Conservation (phyloP, 2,329 filamentous ascomycete species). For the Diaporthe sp. region DNA sequence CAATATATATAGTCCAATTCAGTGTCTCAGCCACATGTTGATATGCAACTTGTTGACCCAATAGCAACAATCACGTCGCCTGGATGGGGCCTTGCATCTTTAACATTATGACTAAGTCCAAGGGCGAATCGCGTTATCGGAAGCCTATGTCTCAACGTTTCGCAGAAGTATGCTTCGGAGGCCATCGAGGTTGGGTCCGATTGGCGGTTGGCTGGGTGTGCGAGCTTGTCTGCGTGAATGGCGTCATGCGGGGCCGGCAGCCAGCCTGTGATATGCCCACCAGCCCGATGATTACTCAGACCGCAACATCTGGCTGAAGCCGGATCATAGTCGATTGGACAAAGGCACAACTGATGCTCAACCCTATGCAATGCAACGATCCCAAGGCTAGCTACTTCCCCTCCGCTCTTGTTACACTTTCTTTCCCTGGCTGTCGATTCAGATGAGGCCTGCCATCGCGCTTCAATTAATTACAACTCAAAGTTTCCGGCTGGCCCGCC, state of each 20-base stretch:
- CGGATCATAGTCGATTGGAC: background rate
- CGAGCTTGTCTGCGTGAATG: constrained; percentile 14
- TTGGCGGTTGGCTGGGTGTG: background rate
- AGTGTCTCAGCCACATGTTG: background rate
- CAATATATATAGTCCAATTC: background rate
- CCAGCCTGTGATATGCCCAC: background rate
- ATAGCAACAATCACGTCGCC: background rate
- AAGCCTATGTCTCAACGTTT: background rate
- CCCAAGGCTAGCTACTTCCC: background rate
- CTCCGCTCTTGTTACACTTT: background rate
- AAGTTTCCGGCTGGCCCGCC: background rate
- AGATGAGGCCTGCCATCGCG: background rate
- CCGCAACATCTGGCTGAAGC: background rate
- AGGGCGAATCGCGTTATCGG: constrained; percentile 5
- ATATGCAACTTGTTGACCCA: background rate
- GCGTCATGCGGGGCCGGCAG: constrained; percentile 17
- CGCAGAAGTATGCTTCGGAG: background rate
- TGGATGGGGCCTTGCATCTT: constrained; percentile 19
- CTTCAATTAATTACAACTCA: no score
- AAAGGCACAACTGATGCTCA: background rate
- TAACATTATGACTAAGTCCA: constrained; percentile 3
- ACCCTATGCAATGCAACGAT: background rate
- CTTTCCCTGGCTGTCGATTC: background rate
- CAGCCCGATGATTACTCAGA: constrained; percentile 11
- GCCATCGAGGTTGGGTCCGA: background rate